Evolutionary conservation across 176 grass and related monocot genomes (phyloP).

Genomic region (Eragrostis nindensis): DNA sequence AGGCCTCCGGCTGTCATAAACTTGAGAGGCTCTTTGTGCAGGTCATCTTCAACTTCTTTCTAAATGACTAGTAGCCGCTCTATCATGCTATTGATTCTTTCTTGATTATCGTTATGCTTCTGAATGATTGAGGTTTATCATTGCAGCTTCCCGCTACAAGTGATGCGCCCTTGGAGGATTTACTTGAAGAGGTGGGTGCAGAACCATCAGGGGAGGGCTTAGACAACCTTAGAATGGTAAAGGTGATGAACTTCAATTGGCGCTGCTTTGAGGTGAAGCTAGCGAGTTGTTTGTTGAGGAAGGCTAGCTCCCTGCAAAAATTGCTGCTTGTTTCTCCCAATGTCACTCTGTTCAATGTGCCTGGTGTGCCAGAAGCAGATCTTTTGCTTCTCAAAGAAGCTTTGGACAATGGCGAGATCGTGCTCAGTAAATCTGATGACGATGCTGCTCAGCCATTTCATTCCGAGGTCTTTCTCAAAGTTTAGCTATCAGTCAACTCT

Average conservation of each 20-base stretch:
- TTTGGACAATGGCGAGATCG: background rate
- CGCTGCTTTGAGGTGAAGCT: background rate
- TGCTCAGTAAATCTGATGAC: background rate
- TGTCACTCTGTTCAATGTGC: background rate
- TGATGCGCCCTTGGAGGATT: background rate
- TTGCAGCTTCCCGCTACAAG: slow-evolving; percentile 14
- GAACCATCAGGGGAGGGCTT: background rate
- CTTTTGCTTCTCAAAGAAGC: background rate
- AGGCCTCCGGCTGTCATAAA: slow-evolving; percentile 23
- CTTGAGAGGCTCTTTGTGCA: slow-evolving; percentile 66
- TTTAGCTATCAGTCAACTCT: too few species aligned
- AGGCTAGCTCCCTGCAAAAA: background rate
- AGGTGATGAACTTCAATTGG: slow-evolving; percentile 24
- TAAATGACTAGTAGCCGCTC: background rate
- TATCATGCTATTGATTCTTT: background rate
- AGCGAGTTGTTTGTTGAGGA: slow-evolving; percentile 1
- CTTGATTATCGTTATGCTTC: background rate
- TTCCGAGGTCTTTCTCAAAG: background rate
- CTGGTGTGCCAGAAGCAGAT: background rate
- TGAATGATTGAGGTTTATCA: background rate
- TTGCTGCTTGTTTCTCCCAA: background rate
- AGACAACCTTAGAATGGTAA: slow-evolving; percentile 29
- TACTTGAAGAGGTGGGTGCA: background rate
- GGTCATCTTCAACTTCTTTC: slow-evolving; percentile 29
- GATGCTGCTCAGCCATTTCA: slow-evolving; percentile 12